phyloP scores from a whole-genome alignment of 768 basidiomycete species.

The Kwoniella newhampshirensis region DNA sequence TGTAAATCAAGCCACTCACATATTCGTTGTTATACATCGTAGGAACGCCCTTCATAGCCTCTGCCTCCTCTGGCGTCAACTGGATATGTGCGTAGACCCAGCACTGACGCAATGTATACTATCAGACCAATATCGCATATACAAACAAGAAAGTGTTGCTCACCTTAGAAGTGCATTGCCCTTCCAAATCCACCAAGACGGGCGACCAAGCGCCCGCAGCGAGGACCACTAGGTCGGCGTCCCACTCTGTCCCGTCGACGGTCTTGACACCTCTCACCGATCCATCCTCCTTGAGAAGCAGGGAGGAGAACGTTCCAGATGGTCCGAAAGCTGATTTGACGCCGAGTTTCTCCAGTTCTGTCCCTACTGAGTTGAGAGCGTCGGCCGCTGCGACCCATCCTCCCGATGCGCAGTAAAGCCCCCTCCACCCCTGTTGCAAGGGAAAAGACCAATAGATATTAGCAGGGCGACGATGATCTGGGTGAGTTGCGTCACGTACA shows the following conservation, averaged over 20 bases:
- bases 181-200: conserved; percentile 43
- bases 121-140: background rate
- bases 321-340: conserved; percentile 41
- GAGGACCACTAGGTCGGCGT: conserved; percentile 47
- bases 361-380: conserved; percentile 42
- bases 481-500: conserved; percentile 9
- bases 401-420: conserved; percentile 30
- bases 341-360: conserved; percentile 32
- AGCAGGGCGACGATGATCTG: too few species aligned
- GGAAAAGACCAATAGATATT: background rate
- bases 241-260: conserved; percentile 40
- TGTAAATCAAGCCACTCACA: conserved; percentile 23
- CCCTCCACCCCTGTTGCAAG: conserved; percentile 53
- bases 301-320: conserved; percentile 41
- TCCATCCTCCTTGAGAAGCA: conserved; percentile 30
- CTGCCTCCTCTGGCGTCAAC: conserved; percentile 45
- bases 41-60: conserved; percentile 31
- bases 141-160: background rate
- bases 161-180: conserved; percentile 50
- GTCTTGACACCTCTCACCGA: conserved; percentile 37
- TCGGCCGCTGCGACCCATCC: conserved; percentile 52
- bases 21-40: conserved; percentile 48
- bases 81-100: conserved; percentile 51
- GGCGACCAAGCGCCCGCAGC: conserved; percentile 52
- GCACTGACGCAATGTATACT: conserved; percentile 5